phyloP scores from a whole-genome alignment of 805 yeast species.

The Wickerhamiella cacticola region DNA sequence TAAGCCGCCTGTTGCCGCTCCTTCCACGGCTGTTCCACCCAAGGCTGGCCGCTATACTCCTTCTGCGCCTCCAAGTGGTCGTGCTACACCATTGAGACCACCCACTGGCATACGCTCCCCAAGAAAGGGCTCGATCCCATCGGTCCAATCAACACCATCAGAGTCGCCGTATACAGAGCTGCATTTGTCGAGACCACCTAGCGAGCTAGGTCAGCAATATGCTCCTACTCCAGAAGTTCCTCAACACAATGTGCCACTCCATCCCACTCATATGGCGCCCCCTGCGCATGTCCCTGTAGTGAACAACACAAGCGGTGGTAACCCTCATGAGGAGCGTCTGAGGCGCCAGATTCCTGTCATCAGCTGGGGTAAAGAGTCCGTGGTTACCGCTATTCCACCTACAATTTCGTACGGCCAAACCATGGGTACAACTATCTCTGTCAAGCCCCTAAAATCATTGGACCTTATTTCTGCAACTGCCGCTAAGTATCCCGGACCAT shows the following conservation, averaged over 20 bases:
- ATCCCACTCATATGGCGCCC: neutral
- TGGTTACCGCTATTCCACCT: conserved; percentile 9
- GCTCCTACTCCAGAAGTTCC: conserved; percentile 3
- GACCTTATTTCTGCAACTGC: conserved; percentile 18
- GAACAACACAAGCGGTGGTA: conserved; percentile 1
- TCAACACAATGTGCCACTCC: neutral
- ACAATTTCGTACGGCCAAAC: conserved; percentile 7
- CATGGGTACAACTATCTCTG: neutral
- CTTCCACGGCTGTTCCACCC: conserved; percentile 2
- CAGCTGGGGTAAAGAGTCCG: conserved; percentile 9
- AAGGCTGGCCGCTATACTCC: conserved; percentile 2
- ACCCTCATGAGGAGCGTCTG: neutral
- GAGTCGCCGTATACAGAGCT: conserved; percentile 7
- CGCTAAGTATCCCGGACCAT: conserved; percentile 54
- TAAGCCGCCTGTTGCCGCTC: neutral
- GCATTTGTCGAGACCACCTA: conserved; percentile 10
- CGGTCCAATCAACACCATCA: neutral
- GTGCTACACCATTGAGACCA: neutral
- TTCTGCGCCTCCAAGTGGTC: neutral
- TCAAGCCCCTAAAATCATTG: conserved; percentile 1
- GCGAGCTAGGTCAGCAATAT: conserved; percentile 4
- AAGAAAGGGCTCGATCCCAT: neutral
- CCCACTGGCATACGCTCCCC: neutral
- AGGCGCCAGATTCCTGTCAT: conserved; percentile 12
- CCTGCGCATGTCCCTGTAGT: neutral